Evolutionary conservation across 228 moss, liverwort and hornwort genomes (phyloP).

Genomic region (Sphagnum fallax): DNA sequence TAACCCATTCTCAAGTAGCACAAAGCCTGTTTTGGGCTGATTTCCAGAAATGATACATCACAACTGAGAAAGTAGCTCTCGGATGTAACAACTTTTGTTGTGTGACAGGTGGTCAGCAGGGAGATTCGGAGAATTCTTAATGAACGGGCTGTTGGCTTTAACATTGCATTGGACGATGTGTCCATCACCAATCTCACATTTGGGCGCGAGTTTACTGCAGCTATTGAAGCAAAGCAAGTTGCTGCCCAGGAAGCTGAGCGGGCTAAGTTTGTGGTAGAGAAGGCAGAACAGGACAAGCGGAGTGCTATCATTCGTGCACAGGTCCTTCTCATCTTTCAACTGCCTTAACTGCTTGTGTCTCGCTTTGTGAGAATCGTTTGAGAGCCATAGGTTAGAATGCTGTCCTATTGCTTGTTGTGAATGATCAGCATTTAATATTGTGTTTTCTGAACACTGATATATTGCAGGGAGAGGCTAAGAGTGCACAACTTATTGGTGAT

Average conservation of each 20-base stretch:
- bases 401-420: no score
- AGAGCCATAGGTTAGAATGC: no score
- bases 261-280: conserved; percentile 17
- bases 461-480: conserved; percentile 14
- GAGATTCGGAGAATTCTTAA: conserved; percentile 9
- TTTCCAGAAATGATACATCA: no score
- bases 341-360: not conserved
- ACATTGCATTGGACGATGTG: conserved; percentile 19
- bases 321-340: not conserved
- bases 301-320: conserved; percentile 10
- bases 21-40: no score
- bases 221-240: conserved; percentile 16
- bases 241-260: conserved; percentile 18
- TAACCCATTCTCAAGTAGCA: no score
- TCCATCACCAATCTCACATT: conserved; percentile 22
- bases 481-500: conserved; percentile 6
- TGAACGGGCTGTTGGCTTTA: conserved; percentile 6
- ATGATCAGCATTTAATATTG: no score
- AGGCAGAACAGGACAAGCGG: conserved; percentile 16
- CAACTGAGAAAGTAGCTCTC: no score
- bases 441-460: no score
- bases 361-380: no score
- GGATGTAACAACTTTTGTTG: no score
- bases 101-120: conserved; percentile 7
- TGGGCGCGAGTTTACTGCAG: conserved; percentile 15